Percentiles rank a stretch among this genome's conserved stretches.
Evolutionary conservation across 306 rosid species (phyloP).

Genomic region (Parietaria judaica): DNA sequence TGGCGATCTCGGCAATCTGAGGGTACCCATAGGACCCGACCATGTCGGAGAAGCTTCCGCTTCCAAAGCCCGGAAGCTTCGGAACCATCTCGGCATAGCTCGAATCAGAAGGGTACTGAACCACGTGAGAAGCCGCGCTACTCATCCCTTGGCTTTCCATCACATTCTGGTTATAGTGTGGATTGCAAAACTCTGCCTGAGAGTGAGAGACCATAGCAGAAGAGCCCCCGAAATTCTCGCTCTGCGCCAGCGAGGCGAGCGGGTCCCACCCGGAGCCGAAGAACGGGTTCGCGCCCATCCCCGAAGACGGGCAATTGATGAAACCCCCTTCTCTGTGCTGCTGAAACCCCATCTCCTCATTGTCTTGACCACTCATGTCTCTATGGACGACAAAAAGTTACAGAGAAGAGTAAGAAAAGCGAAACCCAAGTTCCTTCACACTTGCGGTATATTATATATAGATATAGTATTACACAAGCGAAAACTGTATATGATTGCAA

Average conservation of each 20-base stretch:
- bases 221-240: slow-evolving; percentile 55
- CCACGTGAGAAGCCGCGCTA: slow-evolving; percentile 45
- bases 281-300: slow-evolving; percentile 45
- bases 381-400: slow-evolving; percentile 8
- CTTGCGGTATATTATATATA: neutral
- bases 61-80: slow-evolving; percentile 60
- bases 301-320: slow-evolving; percentile 40
- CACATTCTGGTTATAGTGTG: slow-evolving; percentile 38
- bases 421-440: slow-evolving; percentile 18
- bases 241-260: slow-evolving; percentile 59
- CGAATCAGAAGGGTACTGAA: slow-evolving; percentile 71
- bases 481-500: slow-evolving; percentile 25
- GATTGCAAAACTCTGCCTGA: slow-evolving; percentile 46
- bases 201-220: slow-evolving; percentile 68
- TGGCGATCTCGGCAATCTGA: slow-evolving; percentile 44
- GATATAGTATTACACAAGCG: slow-evolving; percentile 13
- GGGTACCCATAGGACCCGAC: slow-evolving; percentile 50
- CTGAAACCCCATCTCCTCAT: slow-evolving; percentile 57
- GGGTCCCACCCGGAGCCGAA: slow-evolving; percentile 87
- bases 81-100: slow-evolving; percentile 52
- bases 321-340: slow-evolving; percentile 39
- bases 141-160: slow-evolving; percentile 61
- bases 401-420: neutral
- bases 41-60: slow-evolving; percentile 70
- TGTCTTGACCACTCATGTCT: slow-evolving; percentile 65